Evolutionary conservation across 176 grass and related monocot species (phyloP).

Genomic region (Aegilops sharonensis): DNA sequence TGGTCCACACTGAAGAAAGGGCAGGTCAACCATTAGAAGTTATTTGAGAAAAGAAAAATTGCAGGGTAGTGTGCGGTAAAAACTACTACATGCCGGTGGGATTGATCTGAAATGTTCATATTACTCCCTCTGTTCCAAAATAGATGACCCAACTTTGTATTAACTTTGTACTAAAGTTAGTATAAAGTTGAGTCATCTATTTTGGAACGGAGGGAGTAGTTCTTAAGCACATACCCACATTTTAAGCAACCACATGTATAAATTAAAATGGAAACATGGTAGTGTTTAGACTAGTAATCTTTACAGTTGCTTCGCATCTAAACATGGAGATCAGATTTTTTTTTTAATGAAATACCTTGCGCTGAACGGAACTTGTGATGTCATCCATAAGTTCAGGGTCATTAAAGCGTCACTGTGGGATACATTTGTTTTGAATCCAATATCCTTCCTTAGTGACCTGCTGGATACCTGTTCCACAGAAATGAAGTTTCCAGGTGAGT

Average conservation of each 20-base stretch:
- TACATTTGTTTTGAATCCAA: constrained; percentile 85
- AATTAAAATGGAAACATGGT: background rate
- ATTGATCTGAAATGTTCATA: background rate
- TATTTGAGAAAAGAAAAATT: constrained; percentile 23
- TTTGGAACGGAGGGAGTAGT: background rate
- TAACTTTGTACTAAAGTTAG: no score
- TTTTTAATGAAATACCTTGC: constrained; percentile 57
- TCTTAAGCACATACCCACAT: background rate
- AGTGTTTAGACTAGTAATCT: constrained; percentile 13
- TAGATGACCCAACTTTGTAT: no score
- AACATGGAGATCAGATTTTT: constrained; percentile 2
- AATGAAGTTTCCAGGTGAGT: constrained; percentile 27
- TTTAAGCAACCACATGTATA: background rate
- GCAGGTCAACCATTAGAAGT: constrained; percentile 31
- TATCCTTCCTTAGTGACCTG: constrained; percentile 68
- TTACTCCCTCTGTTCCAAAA: no score
- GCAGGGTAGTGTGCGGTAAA: background rate
- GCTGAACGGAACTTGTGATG: constrained; percentile 59
- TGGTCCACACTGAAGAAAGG: constrained; percentile 69
- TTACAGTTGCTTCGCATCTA: background rate
- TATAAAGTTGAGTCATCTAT: no score
- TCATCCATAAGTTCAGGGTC: constrained; percentile 69
- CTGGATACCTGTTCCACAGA: constrained; percentile 63
- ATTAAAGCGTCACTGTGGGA: constrained; percentile 60
- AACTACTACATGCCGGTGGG: background rate